phyloP scores from a whole-genome alignment of 2,329 filamentous ascomycete genomes.

The Sphaerulina musiva region DNA sequence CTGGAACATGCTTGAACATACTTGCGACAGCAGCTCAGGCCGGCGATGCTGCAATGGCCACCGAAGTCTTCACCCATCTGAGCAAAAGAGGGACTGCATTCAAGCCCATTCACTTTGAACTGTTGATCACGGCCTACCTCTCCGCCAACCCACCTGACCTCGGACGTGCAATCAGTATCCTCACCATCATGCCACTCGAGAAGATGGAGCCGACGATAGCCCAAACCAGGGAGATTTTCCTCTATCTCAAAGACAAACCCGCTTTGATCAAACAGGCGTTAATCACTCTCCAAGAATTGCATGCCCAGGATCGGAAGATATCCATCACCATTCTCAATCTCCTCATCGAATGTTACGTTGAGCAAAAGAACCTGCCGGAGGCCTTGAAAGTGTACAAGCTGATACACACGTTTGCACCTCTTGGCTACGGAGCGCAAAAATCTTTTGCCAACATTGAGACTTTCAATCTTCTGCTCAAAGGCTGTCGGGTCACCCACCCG shows the following conservation, averaged over 20 bases:
- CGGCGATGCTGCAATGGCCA: slow-evolving; percentile 62
- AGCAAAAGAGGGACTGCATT: slow-evolving; percentile 53
- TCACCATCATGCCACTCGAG: slow-evolving; percentile 66
- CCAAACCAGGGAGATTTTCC: slow-evolving; percentile 59
- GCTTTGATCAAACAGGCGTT: slow-evolving; percentile 49
- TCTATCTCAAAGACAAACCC: slow-evolving; percentile 46
- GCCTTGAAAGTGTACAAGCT: slow-evolving; percentile 57
- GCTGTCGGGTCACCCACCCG: slow-evolving; percentile 24
- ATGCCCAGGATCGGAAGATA: slow-evolving; percentile 43
- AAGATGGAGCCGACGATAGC: slow-evolving; percentile 52
- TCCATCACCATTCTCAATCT: slow-evolving; percentile 48
- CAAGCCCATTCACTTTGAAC: slow-evolving; percentile 67
- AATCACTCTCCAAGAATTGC: slow-evolving; percentile 51
- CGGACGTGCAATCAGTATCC: slow-evolving; percentile 58
- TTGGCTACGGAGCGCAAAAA: slow-evolving; percentile 18
- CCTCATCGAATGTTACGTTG: slow-evolving; percentile 48
- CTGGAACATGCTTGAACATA: slow-evolving; percentile 60
- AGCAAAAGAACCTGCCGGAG: slow-evolving; percentile 40
- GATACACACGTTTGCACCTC: slow-evolving; percentile 42
- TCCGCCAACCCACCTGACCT: slow-evolving; percentile 50
- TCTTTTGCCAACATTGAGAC: slow-evolving; percentile 43
- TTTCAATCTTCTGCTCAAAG: slow-evolving; percentile 51
- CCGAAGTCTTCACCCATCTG: slow-evolving; percentile 62
- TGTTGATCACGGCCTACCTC: slow-evolving; percentile 66
- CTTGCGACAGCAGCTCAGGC: slow-evolving; percentile 64